phyloP scores from a whole-genome alignment of 2,329 filamentous ascomycete species.

The Xylariaceae sp. region DNA sequence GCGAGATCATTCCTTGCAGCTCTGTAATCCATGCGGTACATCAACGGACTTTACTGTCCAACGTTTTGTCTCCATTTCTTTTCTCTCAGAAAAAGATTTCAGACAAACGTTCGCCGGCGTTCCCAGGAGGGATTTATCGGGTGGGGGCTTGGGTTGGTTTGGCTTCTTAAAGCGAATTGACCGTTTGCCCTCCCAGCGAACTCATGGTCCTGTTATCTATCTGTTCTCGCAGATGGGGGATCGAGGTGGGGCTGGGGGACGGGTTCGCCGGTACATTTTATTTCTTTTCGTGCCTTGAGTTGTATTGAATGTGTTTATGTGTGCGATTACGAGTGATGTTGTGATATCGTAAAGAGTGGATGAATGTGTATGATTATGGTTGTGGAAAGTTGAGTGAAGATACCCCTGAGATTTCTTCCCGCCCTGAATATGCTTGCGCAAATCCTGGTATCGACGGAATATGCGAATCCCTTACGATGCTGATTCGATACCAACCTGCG shows the following conservation, averaged over 20 bases:
- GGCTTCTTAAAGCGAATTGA: slow-evolving; percentile 34
- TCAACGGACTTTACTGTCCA: slow-evolving; percentile 33
- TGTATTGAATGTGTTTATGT: too few species aligned
- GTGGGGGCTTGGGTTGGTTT: slow-evolving; percentile 31
- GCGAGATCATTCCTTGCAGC: slow-evolving; percentile 68
- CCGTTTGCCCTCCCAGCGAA: slow-evolving; percentile 40
- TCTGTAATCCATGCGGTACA: slow-evolving; percentile 74
- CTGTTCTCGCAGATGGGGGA: slow-evolving; percentile 16
- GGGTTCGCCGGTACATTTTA: slow-evolving; percentile 40
- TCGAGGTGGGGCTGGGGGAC: slow-evolving; percentile 32
- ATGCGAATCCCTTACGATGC: too few species aligned
- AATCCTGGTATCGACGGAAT: too few species aligned
- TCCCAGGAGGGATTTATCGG: slow-evolving; percentile 28
- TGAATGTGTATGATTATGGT: too few species aligned
- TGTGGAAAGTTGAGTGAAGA: too few species aligned
- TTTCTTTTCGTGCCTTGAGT: too few species aligned
- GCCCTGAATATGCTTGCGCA: too few species aligned
- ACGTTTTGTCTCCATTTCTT: slow-evolving; percentile 17
- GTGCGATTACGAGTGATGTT: too few species aligned
- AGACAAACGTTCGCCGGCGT: slow-evolving; percentile 24
- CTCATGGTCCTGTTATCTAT: slow-evolving; percentile 36
- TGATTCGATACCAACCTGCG: too few species aligned
- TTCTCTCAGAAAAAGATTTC: too few species aligned
- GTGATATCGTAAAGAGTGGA: too few species aligned
- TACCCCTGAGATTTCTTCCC: too few species aligned